Conservation (phyloP, 345 rosid species). For the Bruguiera sexangula region DNA sequence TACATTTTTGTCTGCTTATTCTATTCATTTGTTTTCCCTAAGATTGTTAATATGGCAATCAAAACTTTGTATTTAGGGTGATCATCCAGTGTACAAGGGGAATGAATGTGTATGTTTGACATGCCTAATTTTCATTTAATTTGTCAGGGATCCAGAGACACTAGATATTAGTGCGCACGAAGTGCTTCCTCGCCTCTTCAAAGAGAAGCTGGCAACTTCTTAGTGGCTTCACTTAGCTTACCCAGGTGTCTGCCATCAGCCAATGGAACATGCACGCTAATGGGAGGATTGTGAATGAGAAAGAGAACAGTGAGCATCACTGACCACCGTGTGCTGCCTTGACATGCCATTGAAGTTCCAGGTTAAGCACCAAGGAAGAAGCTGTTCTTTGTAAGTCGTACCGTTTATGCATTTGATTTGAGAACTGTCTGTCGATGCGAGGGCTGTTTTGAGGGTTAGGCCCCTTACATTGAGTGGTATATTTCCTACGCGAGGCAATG, state of each 20-base stretch:
- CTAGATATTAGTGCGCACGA: conserved; percentile 74
- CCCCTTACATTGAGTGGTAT: not conserved
- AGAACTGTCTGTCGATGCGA: not conserved
- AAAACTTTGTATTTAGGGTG: not conserved
- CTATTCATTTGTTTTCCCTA: not conserved
- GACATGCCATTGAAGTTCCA: conserved; percentile 9
- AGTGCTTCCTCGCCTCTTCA: conserved; percentile 82
- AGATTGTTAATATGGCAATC: not conserved
- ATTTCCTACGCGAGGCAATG: not conserved
- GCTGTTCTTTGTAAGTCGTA: conserved; percentile 12
- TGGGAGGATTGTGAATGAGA: conserved; percentile 2
- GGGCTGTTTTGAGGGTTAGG: conserved; percentile 15
- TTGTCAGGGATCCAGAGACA: conserved; percentile 77
- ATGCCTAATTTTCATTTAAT: not conserved
- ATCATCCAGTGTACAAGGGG: not conserved
- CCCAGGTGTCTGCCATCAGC: conserved; percentile 1
- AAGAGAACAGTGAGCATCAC: conserved; percentile 1
- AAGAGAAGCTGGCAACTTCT: conserved; percentile 40
- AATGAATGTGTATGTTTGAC: not conserved
- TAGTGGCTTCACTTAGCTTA: conserved; percentile 17
- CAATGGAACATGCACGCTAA: conserved; percentile 4
- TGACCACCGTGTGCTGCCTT: conserved; percentile 8
- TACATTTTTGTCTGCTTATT: not conserved
- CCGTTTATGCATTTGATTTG: conserved; percentile 16
- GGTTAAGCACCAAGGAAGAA: conserved; percentile 10